Evolutionary conservation across 345 rosid genomes (phyloP).

Genomic region (Syzygium jambos): DNA sequence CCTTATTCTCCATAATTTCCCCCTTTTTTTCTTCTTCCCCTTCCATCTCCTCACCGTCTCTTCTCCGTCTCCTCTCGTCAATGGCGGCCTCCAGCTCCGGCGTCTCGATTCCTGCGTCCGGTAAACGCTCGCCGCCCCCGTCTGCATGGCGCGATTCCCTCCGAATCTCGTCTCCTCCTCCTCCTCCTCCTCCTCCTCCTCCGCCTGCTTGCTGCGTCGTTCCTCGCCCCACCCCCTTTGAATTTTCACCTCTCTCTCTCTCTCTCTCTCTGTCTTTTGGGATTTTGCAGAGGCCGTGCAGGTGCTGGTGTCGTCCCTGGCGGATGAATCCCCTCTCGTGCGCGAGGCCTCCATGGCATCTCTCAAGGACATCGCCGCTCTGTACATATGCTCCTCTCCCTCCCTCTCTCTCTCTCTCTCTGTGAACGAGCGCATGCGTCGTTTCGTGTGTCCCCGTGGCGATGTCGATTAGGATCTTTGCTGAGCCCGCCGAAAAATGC

Average conservation of each 20-base stretch:
- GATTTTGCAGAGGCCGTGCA: conserved; percentile 71
- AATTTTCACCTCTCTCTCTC: not conserved
- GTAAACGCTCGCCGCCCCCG: conserved; percentile 16
- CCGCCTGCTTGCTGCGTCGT: not conserved
- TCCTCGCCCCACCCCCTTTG: not conserved
- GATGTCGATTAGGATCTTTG: not conserved
- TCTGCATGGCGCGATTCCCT: not conserved
- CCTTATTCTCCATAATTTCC: not conserved
- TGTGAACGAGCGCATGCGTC: not conserved
- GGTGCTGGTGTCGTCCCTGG: conserved; percentile 67
- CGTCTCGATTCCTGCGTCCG: conserved; percentile 60
- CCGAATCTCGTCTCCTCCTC: not conserved
- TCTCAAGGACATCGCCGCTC: conserved; percentile 60
- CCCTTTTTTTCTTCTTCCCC: not conserved
- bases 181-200: not conserved
- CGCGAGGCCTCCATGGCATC: conserved; percentile 81
- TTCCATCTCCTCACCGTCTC: not conserved
- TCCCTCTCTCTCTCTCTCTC: not conserved
- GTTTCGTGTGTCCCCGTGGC: not conserved
- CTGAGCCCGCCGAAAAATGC: not conserved
- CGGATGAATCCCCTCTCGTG: conserved; percentile 75
- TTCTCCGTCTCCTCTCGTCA: not conserved
- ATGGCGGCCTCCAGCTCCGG: conserved; percentile 86
- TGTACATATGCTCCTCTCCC: conserved; percentile 22
- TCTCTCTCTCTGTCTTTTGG: not conserved